phyloP scores from a whole-genome alignment of 495 filamentous ascomycete genomes.

The Aeminium ludgeri region DNA sequence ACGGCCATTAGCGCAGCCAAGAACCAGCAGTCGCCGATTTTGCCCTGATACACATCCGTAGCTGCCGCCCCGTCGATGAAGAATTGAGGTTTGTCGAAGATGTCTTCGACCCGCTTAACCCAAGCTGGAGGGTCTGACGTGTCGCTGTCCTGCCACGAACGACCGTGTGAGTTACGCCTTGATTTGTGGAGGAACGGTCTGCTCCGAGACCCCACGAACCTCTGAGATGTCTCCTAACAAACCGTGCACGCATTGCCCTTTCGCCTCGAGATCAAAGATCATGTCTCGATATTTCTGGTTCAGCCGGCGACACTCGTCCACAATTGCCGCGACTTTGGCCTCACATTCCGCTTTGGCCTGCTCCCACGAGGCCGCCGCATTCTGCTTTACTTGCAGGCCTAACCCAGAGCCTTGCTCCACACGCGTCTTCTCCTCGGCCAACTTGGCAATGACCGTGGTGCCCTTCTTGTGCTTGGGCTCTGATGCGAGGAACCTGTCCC shows the following conservation, averaged over 20 bases:
- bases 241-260: slow-evolving; percentile 8
- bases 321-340: slow-evolving; percentile 63
- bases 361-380: slow-evolving; percentile 33
- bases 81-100: slow-evolving; percentile 62
- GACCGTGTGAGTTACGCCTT: no score
- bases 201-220: no score
- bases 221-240: slow-evolving; percentile 5
- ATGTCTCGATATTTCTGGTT: slow-evolving; percentile 85
- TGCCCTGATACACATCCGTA: slow-evolving; percentile 63
- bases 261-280: slow-evolving; percentile 59
- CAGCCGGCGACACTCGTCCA: slow-evolving; percentile 61
- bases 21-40: slow-evolving; percentile 83
- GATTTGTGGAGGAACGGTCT: no score
- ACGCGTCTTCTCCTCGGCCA: slow-evolving; percentile 1
- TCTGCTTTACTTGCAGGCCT: slow-evolving; percentile 3
- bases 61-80: slow-evolving; percentile 53
- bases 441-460: background rate
- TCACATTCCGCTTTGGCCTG: slow-evolving; percentile 53
- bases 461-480: slow-evolving; percentile 12
- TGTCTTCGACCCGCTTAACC: slow-evolving; percentile 39
- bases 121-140: slow-evolving; percentile 13
- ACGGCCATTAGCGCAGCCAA: slow-evolving; percentile 74
- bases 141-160: background rate
- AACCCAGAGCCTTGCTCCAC: slow-evolving; percentile 5
- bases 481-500: slow-evolving; percentile 12